These are phyloP conservation scores for Diutina pseudorugosa DNA, from an alignment of 1,139 yeast species.

Conservation along the genomic window DNA sequence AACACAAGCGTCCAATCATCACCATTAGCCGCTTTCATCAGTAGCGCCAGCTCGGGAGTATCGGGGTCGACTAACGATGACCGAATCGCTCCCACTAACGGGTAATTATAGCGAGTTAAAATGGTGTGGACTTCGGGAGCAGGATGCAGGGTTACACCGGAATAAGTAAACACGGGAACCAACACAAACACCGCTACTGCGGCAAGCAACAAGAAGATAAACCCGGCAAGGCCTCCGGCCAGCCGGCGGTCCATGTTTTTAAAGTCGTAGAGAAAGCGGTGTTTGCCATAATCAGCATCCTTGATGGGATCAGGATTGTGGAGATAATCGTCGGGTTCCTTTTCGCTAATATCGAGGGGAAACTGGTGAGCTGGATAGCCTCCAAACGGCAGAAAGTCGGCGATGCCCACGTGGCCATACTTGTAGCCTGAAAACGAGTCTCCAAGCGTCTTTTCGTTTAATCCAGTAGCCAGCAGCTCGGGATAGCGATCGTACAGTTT, in stretches of 20 bases:
- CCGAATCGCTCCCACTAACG: not conserved
- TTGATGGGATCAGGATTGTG: slow-evolving; percentile 90
- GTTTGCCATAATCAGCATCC: slow-evolving; percentile 67
- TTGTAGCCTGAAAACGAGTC: not conserved
- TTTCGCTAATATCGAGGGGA: slow-evolving; percentile 77
- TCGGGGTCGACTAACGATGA: slow-evolving; percentile 1
- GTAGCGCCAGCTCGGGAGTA: not conserved
- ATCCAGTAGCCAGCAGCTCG: not conserved
- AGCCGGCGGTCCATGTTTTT: slow-evolving; percentile 49
- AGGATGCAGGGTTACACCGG: slow-evolving; percentile 39
- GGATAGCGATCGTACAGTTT: slow-evolving; percentile 1
- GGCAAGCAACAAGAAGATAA: slow-evolving; percentile 43
- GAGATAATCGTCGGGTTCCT: slow-evolving; percentile 82
- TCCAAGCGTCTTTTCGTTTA: slow-evolving; percentile 3
- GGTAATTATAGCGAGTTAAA: not conserved
- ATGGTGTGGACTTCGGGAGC: not conserved
- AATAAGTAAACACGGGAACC: slow-evolving; percentile 62
- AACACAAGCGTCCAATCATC: not conserved
- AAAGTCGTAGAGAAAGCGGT: slow-evolving; percentile 46
- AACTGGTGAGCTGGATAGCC: slow-evolving; percentile 87
- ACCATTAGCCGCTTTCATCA: not conserved
- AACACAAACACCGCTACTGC: slow-evolving; percentile 55
- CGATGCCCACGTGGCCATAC: not conserved
- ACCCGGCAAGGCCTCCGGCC: slow-evolving; percentile 46
- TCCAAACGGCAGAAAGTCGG: slow-evolving; percentile 51